Evolutionary conservation across 331 rosid genomes (phyloP).

Genomic region (Pyracantha coccinea): DNA sequence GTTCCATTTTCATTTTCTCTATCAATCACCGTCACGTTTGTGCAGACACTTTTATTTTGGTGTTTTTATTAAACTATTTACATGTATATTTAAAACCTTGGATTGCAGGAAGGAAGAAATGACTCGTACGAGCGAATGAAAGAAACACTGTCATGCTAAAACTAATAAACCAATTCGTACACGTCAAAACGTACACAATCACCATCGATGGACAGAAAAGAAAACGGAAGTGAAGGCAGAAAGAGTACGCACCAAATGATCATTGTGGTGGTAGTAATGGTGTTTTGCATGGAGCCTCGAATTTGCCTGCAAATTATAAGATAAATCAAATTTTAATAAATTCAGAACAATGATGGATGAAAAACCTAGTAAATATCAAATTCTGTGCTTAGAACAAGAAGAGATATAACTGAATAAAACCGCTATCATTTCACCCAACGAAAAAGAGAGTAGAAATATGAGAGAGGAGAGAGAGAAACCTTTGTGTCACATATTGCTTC

Average conservation of each 20-base stretch:
- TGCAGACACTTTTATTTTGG: background rate
- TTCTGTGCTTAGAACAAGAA: too few species aligned
- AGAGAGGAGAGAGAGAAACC: slow-evolving; percentile 15
- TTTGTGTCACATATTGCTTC: slow-evolving; percentile 35
- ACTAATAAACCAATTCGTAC: background rate
- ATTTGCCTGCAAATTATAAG: slow-evolving; percentile 17
- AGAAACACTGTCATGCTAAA: background rate
- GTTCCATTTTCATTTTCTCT: too few species aligned
- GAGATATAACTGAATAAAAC: background rate
- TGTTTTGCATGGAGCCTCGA: slow-evolving; percentile 8
- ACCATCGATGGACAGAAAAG: background rate
- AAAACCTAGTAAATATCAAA: background rate
- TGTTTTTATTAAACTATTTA: too few species aligned
- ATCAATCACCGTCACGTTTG: background rate
- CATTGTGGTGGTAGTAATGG: background rate
- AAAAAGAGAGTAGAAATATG: background rate
- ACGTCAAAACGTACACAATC: background rate
- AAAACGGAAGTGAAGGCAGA: background rate
- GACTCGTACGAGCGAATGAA: background rate
- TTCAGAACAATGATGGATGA: background rate
- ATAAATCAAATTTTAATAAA: background rate
- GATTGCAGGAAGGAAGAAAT: background rate
- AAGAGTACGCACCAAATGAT: background rate
- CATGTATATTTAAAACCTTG: background rate
- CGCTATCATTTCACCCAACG: background rate